These are phyloP conservation scores for Neurospora sp. DNA, from an alignment of 495 filamentous ascomycete species.

Conservation along the genomic window DNA sequence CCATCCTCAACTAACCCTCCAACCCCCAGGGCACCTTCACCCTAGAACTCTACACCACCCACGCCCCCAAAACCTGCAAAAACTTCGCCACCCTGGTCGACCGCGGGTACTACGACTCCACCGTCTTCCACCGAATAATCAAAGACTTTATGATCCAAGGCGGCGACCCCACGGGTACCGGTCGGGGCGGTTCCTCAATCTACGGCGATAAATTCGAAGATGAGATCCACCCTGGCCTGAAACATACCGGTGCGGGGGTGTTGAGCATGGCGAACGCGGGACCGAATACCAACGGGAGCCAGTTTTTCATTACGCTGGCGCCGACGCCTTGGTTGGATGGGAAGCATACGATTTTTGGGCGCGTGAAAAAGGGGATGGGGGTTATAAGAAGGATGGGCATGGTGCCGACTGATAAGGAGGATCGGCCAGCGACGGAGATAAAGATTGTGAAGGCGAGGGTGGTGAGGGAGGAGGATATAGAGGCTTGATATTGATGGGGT, in stretches of 20 bases:
- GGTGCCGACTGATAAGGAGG: conserved; percentile 73
- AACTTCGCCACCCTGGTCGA: conserved; percentile 76
- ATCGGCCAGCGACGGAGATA: conserved; percentile 73
- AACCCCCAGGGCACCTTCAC: conserved; percentile 58
- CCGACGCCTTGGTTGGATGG: conserved; percentile 96
- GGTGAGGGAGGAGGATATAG: conserved; percentile 43
- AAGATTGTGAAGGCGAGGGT: conserved; percentile 67
- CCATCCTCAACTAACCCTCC: not conserved
- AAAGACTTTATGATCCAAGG: conserved; percentile 95
- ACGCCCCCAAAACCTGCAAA: conserved; percentile 57
- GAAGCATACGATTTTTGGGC: conserved; percentile 94
- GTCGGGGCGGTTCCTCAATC: conserved; percentile 80
- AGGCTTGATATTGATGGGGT: not conserved
- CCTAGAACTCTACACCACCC: conserved; percentile 70
- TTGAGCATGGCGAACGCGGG: conserved; percentile 95
- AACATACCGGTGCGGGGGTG: conserved; percentile 90
- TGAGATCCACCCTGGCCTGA: conserved; percentile 66
- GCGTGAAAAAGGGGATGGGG: conserved; percentile 75
- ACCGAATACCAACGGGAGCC: conserved; percentile 84
- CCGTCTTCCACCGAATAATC: conserved; percentile 91
- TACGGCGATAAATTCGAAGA: conserved; percentile 95
- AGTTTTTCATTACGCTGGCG: conserved; percentile 85
- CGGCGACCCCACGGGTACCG: conserved; percentile 93
- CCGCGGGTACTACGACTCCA: conserved; percentile 76
- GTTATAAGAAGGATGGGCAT: conserved; percentile 84